A percentile compares a stretch with the other conserved stretches of the same genome.
These are phyloP conservation scores for Cryptococcus sp. DNA, from an alignment of 1,284 basidiomycete species.

Conservation along the genomic window DNA sequence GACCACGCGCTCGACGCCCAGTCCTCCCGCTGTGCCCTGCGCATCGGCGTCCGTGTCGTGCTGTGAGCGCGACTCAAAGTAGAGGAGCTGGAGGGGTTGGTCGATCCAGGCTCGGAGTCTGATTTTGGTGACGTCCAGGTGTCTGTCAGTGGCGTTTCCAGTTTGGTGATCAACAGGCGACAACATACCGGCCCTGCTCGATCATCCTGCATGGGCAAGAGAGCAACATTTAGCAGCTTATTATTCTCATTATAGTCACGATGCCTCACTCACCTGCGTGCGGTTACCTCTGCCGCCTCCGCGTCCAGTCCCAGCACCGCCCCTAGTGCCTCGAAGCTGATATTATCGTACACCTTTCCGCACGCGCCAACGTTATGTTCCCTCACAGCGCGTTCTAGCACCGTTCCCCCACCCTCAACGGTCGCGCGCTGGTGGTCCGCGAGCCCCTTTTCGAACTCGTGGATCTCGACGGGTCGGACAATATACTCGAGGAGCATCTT, in stretches of 20 bases:
- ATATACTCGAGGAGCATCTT: conserved; percentile 99
- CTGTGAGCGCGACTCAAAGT: conserved; percentile 68
- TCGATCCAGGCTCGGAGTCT: conserved; percentile 81
- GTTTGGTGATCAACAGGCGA: not conserved
- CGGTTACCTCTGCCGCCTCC: conserved; percentile 87
- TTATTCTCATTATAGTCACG: too few relatives aligned
- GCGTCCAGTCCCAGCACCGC: conserved; percentile 78
- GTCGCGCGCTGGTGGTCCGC: conserved; percentile 89
- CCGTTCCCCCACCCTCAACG: conserved; percentile 74
- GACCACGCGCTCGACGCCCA: conserved; percentile 66
- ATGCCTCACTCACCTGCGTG: conserved; percentile 58
- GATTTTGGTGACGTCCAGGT: not conserved
- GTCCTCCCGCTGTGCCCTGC: conserved; percentile 84
- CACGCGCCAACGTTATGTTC: conserved; percentile 96
- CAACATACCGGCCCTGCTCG: conserved; percentile 72
- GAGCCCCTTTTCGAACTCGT: conserved; percentile 81
- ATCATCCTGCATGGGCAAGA: conserved; percentile 63
- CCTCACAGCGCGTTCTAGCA: conserved; percentile 96
- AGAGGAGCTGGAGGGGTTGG: conserved; percentile 87
- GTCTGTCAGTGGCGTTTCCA: not conserved
- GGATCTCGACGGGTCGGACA: conserved; percentile 80
- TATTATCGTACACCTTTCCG: conserved; percentile 92
- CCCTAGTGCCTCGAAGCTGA: conserved; percentile 83
- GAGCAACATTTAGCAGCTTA: too few relatives aligned
- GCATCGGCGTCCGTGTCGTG: conserved; percentile 67